Evolutionary conservation across 2,329 filamentous ascomycete genomes (phyloP), one percentile per base, ranked within the genome.

Genomic region (Teratosphaeria zuluensis): DNA sequence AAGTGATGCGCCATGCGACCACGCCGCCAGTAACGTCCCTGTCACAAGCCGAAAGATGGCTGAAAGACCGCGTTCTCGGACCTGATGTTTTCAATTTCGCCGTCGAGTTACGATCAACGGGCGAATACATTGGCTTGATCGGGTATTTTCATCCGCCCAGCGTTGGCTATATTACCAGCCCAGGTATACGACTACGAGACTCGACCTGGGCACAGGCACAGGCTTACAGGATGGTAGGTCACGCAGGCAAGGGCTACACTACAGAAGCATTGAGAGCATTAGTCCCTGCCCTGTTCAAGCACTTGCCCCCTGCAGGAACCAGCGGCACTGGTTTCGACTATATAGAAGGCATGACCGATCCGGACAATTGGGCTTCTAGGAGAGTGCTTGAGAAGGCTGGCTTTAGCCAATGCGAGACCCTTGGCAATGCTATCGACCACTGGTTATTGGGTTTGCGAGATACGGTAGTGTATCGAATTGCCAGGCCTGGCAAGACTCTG

Each of bases 1-100:
- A 85, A 63, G 81, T 85, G 53, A 88, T 89, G 86, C 70, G 70
- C 57, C 85, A 80, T 76, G 84, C 84, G 30, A 19, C 32, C 1
- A n/a, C 30, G 14, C 51, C 35, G 28, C 48, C 55, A 1, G 54
- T 63, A 1, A 38, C 61, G 14, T 63, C 63, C 53, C 19, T 57
- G 4, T 54, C 59, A 7, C 63, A 65, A 54, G 68, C 59, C 24
- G 54, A 64, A 55, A 63, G 66, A 57, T 77, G 75, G 75, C 71
- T 77, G n/a, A 65, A 60, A 9, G 64, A 69, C 64, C 65, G 74
- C 65, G 63, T 73, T 64, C 62, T 72, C 64, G 64, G 68, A 59
- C 56, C 65, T 59, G 68, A 74, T 53, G 80, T 77, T 32, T 87
- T 80, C 76, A 82, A 85, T 68, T 84, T 78, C 63, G 77, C 78